Percentiles rank a stretch among this genome's conserved stretches.
Conservation (phyloP, 2,329 filamentous ascomycete genomes). For the Penicillium sp. region DNA sequence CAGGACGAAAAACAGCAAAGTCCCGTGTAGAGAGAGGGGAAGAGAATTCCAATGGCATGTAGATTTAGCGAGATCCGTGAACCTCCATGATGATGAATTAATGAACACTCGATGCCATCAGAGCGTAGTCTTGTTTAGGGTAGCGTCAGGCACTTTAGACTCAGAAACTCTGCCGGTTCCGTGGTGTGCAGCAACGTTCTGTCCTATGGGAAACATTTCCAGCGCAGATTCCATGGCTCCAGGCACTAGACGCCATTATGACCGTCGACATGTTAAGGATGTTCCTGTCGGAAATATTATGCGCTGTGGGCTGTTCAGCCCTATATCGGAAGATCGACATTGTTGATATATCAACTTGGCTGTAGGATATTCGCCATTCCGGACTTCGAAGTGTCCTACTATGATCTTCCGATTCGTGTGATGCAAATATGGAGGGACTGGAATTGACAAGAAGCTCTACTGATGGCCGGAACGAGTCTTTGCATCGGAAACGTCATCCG, state of each 20-base stretch:
- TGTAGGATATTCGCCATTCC: background rate
- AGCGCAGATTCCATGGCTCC: constrained; percentile 8
- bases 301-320: constrained; percentile 8
- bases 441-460: too few species aligned
- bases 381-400: too few species aligned
- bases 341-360: background rate
- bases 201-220: constrained; percentile 21
- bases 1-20: background rate
- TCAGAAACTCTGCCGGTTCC: constrained; percentile 3
- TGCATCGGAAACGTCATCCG: background rate
- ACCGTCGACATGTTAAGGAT: constrained; percentile 16
- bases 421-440: too few species aligned
- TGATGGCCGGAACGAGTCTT: background rate
- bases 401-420: too few species aligned
- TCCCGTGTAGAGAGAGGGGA: background rate
- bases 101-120: constrained; percentile 26
- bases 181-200: constrained; percentile 1
- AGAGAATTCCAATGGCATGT: constrained; percentile 10
- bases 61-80: constrained; percentile 14
- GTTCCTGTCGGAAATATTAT: constrained; percentile 21
- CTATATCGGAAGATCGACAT: background rate
- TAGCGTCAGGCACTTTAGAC: constrained; percentile 1
- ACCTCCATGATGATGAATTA: constrained; percentile 9
- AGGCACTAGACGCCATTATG: constrained; percentile 17
- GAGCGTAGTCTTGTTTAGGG: background rate